Percentiles rank a stretch among this genome's conserved stretches.
Evolutionary conservation across 371 early-diverging fungal genomes (phyloP).

Genomic region (Zopfochytrium polystomum): DNA sequence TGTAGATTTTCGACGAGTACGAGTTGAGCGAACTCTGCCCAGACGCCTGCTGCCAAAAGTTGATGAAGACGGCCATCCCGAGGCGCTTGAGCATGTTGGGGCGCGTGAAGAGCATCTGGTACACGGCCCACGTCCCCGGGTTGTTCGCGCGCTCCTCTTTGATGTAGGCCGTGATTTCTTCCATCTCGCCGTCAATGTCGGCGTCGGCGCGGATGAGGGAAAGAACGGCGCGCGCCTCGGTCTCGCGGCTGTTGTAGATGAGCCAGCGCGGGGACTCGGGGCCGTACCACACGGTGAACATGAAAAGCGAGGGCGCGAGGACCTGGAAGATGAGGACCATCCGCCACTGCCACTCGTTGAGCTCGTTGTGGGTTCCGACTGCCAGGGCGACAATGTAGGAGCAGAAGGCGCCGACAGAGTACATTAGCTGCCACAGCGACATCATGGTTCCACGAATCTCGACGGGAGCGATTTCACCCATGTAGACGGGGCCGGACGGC

Average conservation of each 20-base stretch:
- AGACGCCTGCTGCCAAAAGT: neutral
- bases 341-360: slow-evolving; percentile 4
- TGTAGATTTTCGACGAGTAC: slow-evolving; percentile 6
- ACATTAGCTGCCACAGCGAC: neutral
- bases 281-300: neutral
- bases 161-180: neutral
- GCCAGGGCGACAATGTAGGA: neutral
- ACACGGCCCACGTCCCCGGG: neutral
- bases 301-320: neutral
- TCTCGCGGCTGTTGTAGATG: neutral
- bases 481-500: too few relatives aligned
- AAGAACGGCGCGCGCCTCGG: neutral
- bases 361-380: too few relatives aligned
- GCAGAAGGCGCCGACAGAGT: neutral
- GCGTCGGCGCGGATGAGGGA: neutral
- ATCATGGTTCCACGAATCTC: neutral
- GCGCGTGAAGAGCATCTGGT: neutral
- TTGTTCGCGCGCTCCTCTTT: neutral
- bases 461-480: too few relatives aligned
- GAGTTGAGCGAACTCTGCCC: slow-evolving; percentile 4
- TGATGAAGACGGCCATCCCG: slow-evolving; percentile 1
- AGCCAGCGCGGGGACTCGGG: slow-evolving; percentile 1
- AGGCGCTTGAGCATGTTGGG: neutral
- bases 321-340: neutral
- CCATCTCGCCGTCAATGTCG: neutral